phyloP scores from a whole-genome alignment of 2,329 filamentous ascomycete genomes.

The Daldinia sp. region DNA sequence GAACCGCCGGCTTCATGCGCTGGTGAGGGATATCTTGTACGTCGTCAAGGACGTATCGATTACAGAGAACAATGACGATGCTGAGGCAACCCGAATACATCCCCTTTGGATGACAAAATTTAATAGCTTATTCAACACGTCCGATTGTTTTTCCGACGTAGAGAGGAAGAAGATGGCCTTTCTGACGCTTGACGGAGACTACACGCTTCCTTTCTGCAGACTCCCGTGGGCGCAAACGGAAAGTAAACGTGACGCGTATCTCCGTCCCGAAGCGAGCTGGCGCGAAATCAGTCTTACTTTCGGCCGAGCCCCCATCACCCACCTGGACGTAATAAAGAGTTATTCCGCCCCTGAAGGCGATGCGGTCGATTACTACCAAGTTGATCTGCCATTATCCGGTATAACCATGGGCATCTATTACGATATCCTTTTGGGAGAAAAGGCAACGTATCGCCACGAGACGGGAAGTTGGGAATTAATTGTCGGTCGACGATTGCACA shows the following conservation, averaged over 20 bases:
- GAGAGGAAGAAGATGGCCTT: conserved; percentile 22
- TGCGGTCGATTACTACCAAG: conserved; percentile 34
- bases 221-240: conserved; percentile 32
- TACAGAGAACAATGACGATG: background rate
- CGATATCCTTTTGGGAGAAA: conserved; percentile 35
- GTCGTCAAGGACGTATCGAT: conserved; percentile 2
- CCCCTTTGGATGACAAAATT: conserved; percentile 32
- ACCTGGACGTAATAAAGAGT: conserved; percentile 35
- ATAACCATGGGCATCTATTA: conserved; percentile 39
- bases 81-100: conserved; percentile 14
- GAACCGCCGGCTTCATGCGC: conserved; percentile 17
- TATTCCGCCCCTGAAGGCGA: conserved; percentile 27
- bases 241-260: conserved; percentile 16
- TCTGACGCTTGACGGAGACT: conserved; percentile 34
- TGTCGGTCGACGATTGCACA: conserved; percentile 32
- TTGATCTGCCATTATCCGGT: conserved; percentile 32
- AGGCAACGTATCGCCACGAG: conserved; percentile 29
- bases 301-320: conserved; percentile 37
- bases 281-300: conserved; percentile 34
- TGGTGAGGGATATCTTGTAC: conserved; percentile 23
- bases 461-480: conserved; percentile 39
- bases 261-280: conserved; percentile 39
- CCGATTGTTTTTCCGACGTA: conserved; percentile 28
- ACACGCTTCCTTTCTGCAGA: conserved; percentile 36
- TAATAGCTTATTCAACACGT: conserved; percentile 31